Evolutionary conservation across 2,329 filamentous ascomycete genomes (phyloP).

Genomic region (Talaromyces funiculosus): DNA sequence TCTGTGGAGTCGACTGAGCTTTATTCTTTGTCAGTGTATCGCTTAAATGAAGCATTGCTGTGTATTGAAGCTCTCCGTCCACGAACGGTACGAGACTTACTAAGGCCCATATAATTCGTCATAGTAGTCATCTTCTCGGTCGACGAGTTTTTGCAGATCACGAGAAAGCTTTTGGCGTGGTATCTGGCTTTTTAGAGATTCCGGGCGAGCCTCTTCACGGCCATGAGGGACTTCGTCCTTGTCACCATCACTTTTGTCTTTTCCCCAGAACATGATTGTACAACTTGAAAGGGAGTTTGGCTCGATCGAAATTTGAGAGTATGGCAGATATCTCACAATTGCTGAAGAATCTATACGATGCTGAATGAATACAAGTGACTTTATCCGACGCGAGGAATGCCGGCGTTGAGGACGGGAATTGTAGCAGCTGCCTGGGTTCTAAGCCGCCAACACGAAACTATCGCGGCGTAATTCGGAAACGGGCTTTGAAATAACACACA

Average conservation of each 20-base stretch:
- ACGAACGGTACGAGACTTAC: too few species aligned
- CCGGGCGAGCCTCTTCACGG: conserved; percentile 28
- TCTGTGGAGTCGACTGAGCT: conserved; percentile 76
- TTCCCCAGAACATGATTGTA: conserved; percentile 29
- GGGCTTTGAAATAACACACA: neutral
- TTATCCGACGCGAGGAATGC: neutral
- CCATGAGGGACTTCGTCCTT: conserved; percentile 12
- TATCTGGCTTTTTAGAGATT: conserved; percentile 32
- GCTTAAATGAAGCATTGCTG: neutral
- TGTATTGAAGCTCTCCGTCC: too few species aligned
- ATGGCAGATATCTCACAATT: neutral
- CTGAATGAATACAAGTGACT: neutral
- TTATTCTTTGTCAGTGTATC: neutral
- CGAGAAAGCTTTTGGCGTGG: conserved; percentile 49
- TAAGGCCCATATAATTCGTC: conserved; percentile 72
- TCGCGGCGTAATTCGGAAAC: neutral
- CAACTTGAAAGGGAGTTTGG: neutral
- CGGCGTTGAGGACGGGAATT: neutral
- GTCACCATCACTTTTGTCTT: conserved; percentile 19
- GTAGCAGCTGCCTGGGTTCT: neutral
- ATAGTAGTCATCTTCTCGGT: conserved; percentile 66
- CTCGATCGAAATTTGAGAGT: neutral
- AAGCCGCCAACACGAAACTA: neutral
- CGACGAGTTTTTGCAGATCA: conserved; percentile 51
- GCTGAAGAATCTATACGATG: neutral